A percentile compares a stretch with the other conserved stretches of the same genome.
phyloP scores from a whole-genome alignment of 2,329 filamentous ascomycete species.

The Hysterium pulicare region DNA sequence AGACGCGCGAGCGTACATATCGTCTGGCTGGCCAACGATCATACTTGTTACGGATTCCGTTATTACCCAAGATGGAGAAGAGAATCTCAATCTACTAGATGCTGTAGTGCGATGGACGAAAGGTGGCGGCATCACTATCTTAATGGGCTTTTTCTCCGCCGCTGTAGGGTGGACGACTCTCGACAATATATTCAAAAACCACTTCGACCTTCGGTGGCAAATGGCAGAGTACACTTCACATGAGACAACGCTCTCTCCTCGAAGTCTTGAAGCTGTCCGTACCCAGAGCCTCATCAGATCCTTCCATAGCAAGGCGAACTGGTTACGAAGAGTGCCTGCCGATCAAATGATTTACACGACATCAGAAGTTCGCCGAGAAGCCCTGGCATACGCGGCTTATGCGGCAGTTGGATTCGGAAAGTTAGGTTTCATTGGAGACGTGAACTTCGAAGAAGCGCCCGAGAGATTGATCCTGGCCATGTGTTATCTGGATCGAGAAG shows the following conservation, averaged over 20 bases:
- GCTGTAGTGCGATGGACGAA: constrained; percentile 16
- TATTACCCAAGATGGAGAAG: constrained; percentile 10
- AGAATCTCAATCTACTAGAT: constrained; percentile 12
- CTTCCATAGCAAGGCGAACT: constrained; percentile 16
- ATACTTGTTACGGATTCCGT: constrained; percentile 21
- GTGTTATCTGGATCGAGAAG: constrained; percentile 22
- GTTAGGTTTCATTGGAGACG: constrained; percentile 25
- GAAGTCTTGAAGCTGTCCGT: constrained; percentile 15
- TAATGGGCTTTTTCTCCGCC: constrained; percentile 20
- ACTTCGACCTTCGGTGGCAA: constrained; percentile 19
- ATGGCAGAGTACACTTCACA: constrained; percentile 7
- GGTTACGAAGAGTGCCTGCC: constrained; percentile 12
- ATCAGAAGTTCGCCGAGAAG: constrained; percentile 1
- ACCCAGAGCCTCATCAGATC: constrained; percentile 10
- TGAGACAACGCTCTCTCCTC: constrained; percentile 7
- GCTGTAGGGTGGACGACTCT: constrained; percentile 10
- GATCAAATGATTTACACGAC: constrained; percentile 15
- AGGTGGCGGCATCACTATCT: constrained; percentile 19
- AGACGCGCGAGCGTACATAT: constrained; percentile 20
- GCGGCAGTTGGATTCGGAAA: constrained; percentile 20
- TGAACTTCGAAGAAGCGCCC: constrained; percentile 18
- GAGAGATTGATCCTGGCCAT: constrained; percentile 24
- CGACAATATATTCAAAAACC: constrained; percentile 14
- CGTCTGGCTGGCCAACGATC: constrained; percentile 20
- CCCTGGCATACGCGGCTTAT: constrained; percentile 17